Evolutionary conservation across 805 yeast genomes (phyloP), one percentile per base, ranked within the genome.

Genomic region (Suhomyces kilbournensis): DNA sequence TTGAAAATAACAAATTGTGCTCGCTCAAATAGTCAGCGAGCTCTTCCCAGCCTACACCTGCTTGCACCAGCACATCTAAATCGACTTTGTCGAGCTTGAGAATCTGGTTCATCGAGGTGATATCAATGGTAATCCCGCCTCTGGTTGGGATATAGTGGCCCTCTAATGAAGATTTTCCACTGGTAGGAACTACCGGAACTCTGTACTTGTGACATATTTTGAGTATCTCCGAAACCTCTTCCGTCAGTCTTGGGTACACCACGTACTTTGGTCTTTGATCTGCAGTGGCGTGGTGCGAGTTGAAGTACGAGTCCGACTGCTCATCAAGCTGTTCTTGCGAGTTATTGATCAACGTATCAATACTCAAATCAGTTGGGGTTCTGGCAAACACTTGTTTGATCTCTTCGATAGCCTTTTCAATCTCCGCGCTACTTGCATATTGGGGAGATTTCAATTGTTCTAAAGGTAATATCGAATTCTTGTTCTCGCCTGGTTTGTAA

Each of bases 11-110:
- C 19, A 67, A 54, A 35, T 56, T 53, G 50, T 63, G 78, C 22
- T 81, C 83, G 56, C 79, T 80, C 26, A 70, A 56, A 39, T 62
- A 59, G 50, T 69, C 72, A 23, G 65, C 67, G 52, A 88, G 69
- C 39, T 83, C 85, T 67, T 84, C 88, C 93, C 94, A 88, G 1
- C 87, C 88, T 8, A 88, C 84, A 20, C 92, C 91, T 0, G 91
- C 88, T 63, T 88, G 90, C 3, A 88, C 90, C 9, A 77, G 80
- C 12, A 85, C 79, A 65, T 88, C 94, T 60, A 88, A 68, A 66
- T 88, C 96, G 22, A 78, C 75, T 47, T 77, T 77, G 61, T 87
- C 82, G 34, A 88, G 67, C 23, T 72, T 70, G 2, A 88, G 22
- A 6, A 88, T 77, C 44, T 77, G 64, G 66, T 83, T 76, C 88